A percentile compares a stretch with the other conserved stretches of the same genome.
Evolutionary conservation across 1,284 basidiomycete genomes (phyloP).

Genomic region (Xerocomus minutiporus): DNA sequence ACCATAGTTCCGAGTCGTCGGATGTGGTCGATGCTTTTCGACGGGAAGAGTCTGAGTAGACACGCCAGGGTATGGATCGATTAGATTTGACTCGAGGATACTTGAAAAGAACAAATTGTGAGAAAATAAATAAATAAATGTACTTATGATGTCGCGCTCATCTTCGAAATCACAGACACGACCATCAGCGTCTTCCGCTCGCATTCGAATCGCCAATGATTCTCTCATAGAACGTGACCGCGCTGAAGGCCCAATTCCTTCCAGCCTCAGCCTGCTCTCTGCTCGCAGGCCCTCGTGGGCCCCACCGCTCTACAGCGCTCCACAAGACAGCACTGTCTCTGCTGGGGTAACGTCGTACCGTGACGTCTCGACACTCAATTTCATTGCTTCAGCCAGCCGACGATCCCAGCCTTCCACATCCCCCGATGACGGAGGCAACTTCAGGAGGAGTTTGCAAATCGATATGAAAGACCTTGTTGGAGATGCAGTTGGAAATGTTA

Average conservation of each 20-base stretch:
- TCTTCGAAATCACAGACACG: slow-evolving; percentile 23
- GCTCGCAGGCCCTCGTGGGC: slow-evolving; percentile 34
- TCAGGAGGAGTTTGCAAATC: slow-evolving; percentile 58
- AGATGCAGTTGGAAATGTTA: slow-evolving; percentile 77
- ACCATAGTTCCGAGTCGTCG: slow-evolving; percentile 19
- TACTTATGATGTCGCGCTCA: slow-evolving; percentile 22
- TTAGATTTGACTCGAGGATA: too few relatives aligned
- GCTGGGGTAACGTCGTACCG: slow-evolving; percentile 28
- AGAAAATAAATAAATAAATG: neutral
- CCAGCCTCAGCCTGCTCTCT: slow-evolving; percentile 32
- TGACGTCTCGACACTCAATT: slow-evolving; percentile 23
- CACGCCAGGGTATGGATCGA: neutral
- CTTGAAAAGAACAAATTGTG: too few relatives aligned
- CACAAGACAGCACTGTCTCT: slow-evolving; percentile 22
- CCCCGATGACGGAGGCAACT: slow-evolving; percentile 53
- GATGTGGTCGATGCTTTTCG: neutral
- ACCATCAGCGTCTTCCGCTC: slow-evolving; percentile 13
- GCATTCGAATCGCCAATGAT: too few relatives aligned
- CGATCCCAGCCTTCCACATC: slow-evolving; percentile 32
- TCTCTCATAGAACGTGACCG: too few relatives aligned
- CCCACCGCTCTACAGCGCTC: slow-evolving; percentile 26
- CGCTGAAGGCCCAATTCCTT: slow-evolving; percentile 18
- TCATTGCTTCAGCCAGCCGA: slow-evolving; percentile 10
- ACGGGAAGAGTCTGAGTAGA: neutral
- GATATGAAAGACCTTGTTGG: slow-evolving; percentile 75